Evolutionary conservation across 495 filamentous ascomycete species (phyloP).

Genomic region (Thozetella sp.): DNA sequence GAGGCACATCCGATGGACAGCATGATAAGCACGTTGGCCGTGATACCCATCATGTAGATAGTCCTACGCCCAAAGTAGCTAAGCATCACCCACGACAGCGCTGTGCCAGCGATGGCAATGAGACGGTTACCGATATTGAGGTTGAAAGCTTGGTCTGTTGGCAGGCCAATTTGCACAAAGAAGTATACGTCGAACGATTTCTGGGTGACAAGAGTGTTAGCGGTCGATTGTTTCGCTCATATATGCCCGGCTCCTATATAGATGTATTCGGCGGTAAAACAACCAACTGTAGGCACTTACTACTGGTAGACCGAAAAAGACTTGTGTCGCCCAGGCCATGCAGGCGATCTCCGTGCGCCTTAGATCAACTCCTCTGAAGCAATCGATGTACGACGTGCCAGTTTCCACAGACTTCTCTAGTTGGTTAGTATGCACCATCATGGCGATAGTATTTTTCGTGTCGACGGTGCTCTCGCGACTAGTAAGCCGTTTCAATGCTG

Average conservation of each 20-base stretch:
- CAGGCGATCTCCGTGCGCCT: conserved; percentile 58
- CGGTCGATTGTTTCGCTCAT: too few species aligned
- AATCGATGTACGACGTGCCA: conserved; percentile 56
- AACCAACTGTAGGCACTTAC: too few species aligned
- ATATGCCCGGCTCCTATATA: too few species aligned
- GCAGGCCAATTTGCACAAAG: conserved; percentile 61
- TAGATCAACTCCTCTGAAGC: conserved; percentile 54
- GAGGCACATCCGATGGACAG: conserved; percentile 61
- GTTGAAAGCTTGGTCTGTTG: conserved; percentile 45
- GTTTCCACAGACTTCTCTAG: conserved; percentile 59
- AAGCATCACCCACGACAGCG: conserved; percentile 56
- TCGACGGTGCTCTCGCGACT: conserved; percentile 34
- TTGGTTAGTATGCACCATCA: conserved; percentile 63
- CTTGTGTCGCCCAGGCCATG: conserved; percentile 51
- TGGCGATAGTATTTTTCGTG: conserved; percentile 49
- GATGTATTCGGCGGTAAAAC: too few species aligned
- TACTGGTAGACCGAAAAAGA: conserved; percentile 48
- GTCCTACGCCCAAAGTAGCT: conserved; percentile 53
- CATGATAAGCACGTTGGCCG: conserved; percentile 44
- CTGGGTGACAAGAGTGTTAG: too few species aligned
- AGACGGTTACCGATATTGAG: conserved; percentile 49
- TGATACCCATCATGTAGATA: conserved; percentile 52
- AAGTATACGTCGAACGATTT: conserved; percentile 69
- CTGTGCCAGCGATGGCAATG: conserved; percentile 49
- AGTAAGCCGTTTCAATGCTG: conserved; percentile 41